Evolutionary conservation across 768 basidiomycete species (phyloP).

Genomic region (Suillus americanus): DNA sequence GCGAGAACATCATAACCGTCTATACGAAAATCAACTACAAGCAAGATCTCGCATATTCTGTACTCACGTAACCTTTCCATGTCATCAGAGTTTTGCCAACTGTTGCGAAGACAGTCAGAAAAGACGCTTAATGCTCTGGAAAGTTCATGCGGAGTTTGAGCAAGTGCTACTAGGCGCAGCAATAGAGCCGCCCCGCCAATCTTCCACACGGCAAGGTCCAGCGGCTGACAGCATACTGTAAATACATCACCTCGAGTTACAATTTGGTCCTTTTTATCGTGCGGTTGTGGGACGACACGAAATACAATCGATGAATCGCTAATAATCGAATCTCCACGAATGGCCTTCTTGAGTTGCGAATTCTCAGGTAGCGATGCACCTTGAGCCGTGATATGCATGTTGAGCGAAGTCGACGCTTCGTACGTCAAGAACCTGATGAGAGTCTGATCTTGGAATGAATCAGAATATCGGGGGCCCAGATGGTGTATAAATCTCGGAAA

Average conservation of each 20-base stretch:
- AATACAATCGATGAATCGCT: constrained; percentile 41
- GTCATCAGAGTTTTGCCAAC: constrained; percentile 94
- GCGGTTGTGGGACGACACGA: constrained; percentile 31
- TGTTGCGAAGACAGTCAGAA: constrained; percentile 74
- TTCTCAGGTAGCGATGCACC: constrained; percentile 40
- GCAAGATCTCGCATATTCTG: not conserved
- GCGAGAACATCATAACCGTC: constrained; percentile 89
- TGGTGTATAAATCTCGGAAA: constrained; percentile 75
- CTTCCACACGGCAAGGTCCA: constrained; percentile 79
- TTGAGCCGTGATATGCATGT: constrained; percentile 67
- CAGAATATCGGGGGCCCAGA: constrained; percentile 76
- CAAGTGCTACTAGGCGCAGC: constrained; percentile 73
- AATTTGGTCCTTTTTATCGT: constrained; percentile 5
- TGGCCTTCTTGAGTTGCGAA: constrained; percentile 34
- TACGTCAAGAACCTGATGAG: constrained; percentile 81
- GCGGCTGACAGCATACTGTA: constrained; percentile 55
- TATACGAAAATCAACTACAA: constrained; percentile 28
- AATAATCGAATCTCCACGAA: constrained; percentile 42
- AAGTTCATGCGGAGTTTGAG: constrained; percentile 76
- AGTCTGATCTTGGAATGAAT: constrained; percentile 70
- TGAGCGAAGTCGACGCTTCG: constrained; percentile 80
- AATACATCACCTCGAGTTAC: constrained; percentile 51
- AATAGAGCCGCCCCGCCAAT: constrained; percentile 80
- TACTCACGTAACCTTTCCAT: constrained; percentile 83
- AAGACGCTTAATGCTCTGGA: constrained; percentile 71